Evolutionary conservation across 108 stramenopile genomes (phyloP).

Genomic region (Seminavis robusta): DNA sequence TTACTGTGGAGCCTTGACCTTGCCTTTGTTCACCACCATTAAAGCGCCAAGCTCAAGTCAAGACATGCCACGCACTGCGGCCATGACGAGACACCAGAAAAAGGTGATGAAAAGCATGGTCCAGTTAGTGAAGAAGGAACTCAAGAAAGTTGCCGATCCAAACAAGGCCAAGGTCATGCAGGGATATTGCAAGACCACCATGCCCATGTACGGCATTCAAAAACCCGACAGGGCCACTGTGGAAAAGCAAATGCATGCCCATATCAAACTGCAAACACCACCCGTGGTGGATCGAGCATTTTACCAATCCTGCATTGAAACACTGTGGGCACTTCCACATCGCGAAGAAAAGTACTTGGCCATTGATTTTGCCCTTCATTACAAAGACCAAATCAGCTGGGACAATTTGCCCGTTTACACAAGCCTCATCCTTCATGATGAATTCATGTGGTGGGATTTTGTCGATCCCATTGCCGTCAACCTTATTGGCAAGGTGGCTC

Average conservation of each 20-base stretch:
- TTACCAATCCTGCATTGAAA: neutral
- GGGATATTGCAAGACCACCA: conserved; percentile 5
- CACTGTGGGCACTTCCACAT: conserved; percentile 6
- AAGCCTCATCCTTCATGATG: conserved; percentile 2
- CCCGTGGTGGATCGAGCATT: neutral
- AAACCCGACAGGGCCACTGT: neutral
- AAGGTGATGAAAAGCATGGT: too few species aligned
- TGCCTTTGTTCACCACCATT: too few species aligned
- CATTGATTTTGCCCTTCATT: conserved; percentile 13
- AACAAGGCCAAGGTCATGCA: conserved; percentile 1
- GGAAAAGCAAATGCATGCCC: conserved; percentile 1
- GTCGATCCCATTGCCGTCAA: conserved; percentile 9
- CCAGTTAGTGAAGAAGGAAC: too few species aligned
- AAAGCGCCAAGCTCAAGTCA: too few species aligned
- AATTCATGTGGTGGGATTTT: conserved; percentile 19
- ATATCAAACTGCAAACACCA: neutral
- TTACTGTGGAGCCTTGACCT: too few species aligned
- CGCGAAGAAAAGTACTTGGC: conserved; percentile 18
- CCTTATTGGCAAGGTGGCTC: neutral
- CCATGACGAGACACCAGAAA: too few species aligned
- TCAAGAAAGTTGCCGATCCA: neutral
- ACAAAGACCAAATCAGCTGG: neutral
- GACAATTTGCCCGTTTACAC: neutral
- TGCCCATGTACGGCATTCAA: conserved; percentile 15
- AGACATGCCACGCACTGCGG: too few species aligned